Evolutionary conservation across 179 eudicot species (phyloP).

Genomic region (Beta lomatogona): DNA sequence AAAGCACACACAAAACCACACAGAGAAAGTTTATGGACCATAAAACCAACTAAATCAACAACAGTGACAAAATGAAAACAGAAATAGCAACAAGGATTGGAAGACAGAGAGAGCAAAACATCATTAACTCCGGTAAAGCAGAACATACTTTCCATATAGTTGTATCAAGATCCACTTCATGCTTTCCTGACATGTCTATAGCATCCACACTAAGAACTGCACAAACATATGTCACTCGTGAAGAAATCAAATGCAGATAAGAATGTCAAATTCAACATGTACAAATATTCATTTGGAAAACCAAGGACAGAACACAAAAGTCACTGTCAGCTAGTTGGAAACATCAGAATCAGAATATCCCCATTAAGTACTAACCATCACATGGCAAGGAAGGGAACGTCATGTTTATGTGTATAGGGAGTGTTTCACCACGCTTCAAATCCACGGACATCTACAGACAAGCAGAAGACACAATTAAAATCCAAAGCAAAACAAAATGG

Average conservation of each 20-base stretch:
- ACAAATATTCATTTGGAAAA: neutral
- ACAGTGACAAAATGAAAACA: neutral
- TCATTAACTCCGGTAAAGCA: neutral
- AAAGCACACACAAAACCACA: neutral
- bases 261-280: neutral
- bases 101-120: neutral
- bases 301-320: neutral
- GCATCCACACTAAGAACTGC: conserved; percentile 98
- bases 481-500: conserved; percentile 2
- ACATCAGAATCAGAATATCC: conserved; percentile 8
- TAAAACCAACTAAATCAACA: neutral
- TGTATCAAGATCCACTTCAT: conserved; percentile 98
- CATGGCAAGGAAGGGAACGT: conserved; percentile 96
- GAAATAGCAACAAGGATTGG: neutral
- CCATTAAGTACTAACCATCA: conserved; percentile 58
- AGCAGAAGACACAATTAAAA: conserved; percentile 18
- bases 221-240: conserved; percentile 25
- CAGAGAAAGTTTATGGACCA: neutral
- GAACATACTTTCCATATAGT: conserved; percentile 90
- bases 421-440: conserved; percentile 95
- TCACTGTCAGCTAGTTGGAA: conserved; percentile 5
- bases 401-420: conserved; percentile 96
- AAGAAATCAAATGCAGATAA: neutral
- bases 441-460: conserved; percentile 89
- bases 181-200: conserved; percentile 99